Base-by-base conservation (phyloP, 2,329 filamentous ascomycete genomes). In the Arthroderma sp. region DNA sequence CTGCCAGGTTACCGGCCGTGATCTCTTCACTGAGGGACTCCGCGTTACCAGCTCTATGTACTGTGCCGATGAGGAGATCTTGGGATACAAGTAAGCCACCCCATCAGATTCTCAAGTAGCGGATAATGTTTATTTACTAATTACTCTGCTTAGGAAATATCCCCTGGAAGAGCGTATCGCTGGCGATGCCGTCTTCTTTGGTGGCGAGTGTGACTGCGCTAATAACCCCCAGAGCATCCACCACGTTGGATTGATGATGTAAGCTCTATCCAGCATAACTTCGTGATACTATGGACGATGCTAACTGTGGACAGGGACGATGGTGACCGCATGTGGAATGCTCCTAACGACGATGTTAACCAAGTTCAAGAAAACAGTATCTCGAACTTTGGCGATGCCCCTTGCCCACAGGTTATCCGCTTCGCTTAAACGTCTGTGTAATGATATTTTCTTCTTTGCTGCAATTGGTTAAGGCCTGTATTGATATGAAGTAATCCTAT, bases 151-250 rank as follows among this genome's bases (percentile, higher is more conserved):
- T 34, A 56, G 53, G 43, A 56, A 54, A 54, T 46, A 53, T 29
- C 52, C 49, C 22, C 53, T 47, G 10, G 47, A 45, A 6, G 40
- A 58, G 36, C 54, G 56, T 15, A 40, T 44, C 37, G 38, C 50
- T 2, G 55, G 55, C 27, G 56, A 58, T 44, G 55, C 53, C 6
- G 42, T 58, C 27, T 58, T 58, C 50, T 58, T 57, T 47, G 48
- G 48, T 5, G 31, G 30, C 6, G 36, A 6, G 8, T 50, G 48
- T 36, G 36, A 43, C n/a, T 50, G 48, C 36, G 29, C 6, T 4
- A 36, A 45, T 10, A 22, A 22, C 15, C 11, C 40, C 29, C 5
- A 27, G 7, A 6, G 38, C 45, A 5, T 57, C 49, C 37, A 60
- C 55, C 31, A 53, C 48, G 9, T 31, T 54, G 43, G 33, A 43